Percentiles rank a stretch among this genome's conserved stretches.
Evolutionary conservation across 2,329 filamentous ascomycete genomes (phyloP).

Genomic region (Niveomyces coronatus): DNA sequence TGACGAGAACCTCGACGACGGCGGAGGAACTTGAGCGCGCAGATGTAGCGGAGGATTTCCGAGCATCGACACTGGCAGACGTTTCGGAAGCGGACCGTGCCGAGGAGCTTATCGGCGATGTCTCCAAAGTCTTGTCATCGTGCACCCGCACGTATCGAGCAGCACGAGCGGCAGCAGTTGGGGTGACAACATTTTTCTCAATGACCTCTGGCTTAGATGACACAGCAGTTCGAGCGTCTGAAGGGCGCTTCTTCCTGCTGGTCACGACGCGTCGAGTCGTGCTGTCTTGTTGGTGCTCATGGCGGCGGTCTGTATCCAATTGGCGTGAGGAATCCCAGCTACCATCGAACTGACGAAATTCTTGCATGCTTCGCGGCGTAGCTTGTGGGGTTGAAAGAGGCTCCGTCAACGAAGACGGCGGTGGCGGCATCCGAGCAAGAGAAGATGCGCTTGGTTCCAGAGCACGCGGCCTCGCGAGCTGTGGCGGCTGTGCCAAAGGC

Average conservation of each 20-base stretch:
- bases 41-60: conserved; percentile 44
- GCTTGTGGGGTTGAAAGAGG: conserved; percentile 15
- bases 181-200: conserved; percentile 36
- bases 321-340: conserved; percentile 34
- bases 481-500: conserved; percentile 32
- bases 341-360: conserved; percentile 48
- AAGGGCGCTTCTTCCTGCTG: conserved; percentile 35
- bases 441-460: conserved; percentile 21
- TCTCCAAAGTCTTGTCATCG: conserved; percentile 28
- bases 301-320: conserved; percentile 1
- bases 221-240: conserved; percentile 13
- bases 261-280: conserved; percentile 43
- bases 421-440: conserved; percentile 31
- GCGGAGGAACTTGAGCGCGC: conserved; percentile 44
- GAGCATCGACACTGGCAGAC: conserved; percentile 32
- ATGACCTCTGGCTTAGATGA: conserved; percentile 31
- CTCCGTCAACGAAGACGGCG: conserved; percentile 30
- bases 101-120: conserved; percentile 22
- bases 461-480: conserved; percentile 31
- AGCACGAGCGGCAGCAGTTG: conserved; percentile 40
- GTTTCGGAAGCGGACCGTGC: conserved; percentile 28
- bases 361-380: conserved; percentile 33
- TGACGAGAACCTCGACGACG: conserved; percentile 46
- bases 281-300: conserved; percentile 43
- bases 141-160: conserved; percentile 37